Evolutionary conservation across 306 rosid genomes (phyloP).

Genomic region (Cucurbita argyrosperma): DNA sequence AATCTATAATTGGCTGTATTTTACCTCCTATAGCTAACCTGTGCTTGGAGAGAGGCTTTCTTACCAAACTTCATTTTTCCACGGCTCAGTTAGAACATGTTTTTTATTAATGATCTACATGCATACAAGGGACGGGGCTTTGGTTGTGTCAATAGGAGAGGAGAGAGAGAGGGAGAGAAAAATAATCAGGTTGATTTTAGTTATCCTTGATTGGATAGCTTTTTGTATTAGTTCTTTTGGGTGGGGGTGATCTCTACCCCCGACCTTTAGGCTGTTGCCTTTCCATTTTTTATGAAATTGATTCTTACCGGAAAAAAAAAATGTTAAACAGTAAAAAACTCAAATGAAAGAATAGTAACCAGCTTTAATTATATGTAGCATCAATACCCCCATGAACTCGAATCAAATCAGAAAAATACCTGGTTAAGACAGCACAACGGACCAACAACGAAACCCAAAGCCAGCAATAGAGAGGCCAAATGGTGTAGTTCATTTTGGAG

Average conservation of each 20-base stretch:
- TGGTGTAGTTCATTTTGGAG: neutral
- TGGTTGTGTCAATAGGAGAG: neutral
- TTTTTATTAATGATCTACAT: constrained; percentile 2
- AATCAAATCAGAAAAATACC: neutral
- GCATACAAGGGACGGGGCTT: neutral
- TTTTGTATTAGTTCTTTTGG: neutral
- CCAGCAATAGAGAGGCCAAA: neutral
- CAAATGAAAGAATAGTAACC: neutral
- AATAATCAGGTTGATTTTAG: neutral
- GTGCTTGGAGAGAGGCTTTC: neutral
- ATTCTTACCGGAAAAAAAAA: neutral
- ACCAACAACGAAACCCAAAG: neutral
- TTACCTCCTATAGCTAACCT: neutral
- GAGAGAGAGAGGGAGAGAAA: neutral
- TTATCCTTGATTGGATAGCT: neutral
- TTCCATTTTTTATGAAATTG: neutral
- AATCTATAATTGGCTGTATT: neutral
- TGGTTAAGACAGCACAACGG: neutral
- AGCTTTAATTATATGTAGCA: neutral
- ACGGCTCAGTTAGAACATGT: neutral
- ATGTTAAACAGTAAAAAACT: neutral
- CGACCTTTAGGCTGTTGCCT: constrained; percentile 1
- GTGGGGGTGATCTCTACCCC: neutral
- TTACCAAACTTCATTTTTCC: neutral
- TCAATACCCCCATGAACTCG: neutral